These are phyloP conservation scores for Lycium barbarum DNA, from an alignment of 257 asterid species.

Conservation along the genomic window DNA sequence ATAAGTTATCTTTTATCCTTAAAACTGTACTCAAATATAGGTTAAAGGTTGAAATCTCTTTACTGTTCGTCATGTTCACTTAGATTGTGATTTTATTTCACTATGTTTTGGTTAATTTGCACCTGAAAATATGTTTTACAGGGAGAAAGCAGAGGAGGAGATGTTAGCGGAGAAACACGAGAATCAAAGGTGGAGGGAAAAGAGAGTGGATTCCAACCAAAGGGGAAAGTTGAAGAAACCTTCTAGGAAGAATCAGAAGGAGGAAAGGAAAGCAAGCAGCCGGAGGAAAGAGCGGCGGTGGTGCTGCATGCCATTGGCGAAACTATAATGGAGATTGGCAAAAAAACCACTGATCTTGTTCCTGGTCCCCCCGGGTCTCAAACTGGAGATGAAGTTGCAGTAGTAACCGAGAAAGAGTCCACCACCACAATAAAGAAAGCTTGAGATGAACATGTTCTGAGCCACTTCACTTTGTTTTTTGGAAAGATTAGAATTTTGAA, in stretches of 20 bases:
- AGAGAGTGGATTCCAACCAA: neutral
- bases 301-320: conserved; percentile 79
- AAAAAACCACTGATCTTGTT: conserved; percentile 68
- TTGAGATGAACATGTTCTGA: neutral
- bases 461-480: neutral
- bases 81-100: too few species aligned
- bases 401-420: neutral
- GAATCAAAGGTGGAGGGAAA: neutral
- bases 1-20: too few species aligned
- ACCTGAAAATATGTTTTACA: neutral
- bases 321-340: conserved; percentile 83
- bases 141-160: conserved; percentile 34
- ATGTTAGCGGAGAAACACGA: neutral
- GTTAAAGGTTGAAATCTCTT: too few species aligned
- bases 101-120: neutral
- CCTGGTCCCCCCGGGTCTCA: conserved; percentile 45
- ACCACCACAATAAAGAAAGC: neutral
- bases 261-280: conserved; percentile 28
- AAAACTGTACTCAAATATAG: too few species aligned
- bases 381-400: conserved; percentile 7
- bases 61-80: too few species aligned
- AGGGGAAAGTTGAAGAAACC: conserved; percentile 28
- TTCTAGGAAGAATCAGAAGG: conserved; percentile 23
- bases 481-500: neutral
- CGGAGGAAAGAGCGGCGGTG: conserved; percentile 24